phyloP scores from a whole-genome alignment of 1,139 yeast genomes.

The Saccharomyces pastorianus region DNA sequence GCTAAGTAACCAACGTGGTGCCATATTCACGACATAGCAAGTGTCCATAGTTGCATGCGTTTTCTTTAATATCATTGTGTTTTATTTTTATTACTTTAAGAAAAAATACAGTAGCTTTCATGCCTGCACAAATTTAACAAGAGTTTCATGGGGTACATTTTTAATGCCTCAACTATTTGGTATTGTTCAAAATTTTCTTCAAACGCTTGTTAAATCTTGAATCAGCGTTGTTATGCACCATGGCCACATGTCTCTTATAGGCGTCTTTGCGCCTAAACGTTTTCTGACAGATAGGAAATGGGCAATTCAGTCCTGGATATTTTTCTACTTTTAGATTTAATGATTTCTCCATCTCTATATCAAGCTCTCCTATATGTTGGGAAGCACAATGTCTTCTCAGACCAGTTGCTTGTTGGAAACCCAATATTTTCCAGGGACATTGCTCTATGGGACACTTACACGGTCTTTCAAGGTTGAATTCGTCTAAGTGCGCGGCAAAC shows the following conservation, averaged over 20 bases:
- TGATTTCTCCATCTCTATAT: conserved; percentile 19
- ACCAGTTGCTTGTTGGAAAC: conserved; percentile 52
- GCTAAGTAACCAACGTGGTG: background rate
- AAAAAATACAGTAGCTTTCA: background rate
- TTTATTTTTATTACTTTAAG: background rate
- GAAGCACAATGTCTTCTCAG: conserved; percentile 53
- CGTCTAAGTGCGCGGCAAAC: conserved; percentile 44
- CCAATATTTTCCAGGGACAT: conserved; percentile 58
- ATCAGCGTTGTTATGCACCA: conserved; percentile 43
- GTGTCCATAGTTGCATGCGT: background rate
- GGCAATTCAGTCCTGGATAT: conserved; percentile 30
- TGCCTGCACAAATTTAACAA: background rate
- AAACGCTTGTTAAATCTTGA: conserved; percentile 39
- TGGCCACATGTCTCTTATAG: conserved; percentile 43
- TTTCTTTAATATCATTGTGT: background rate
- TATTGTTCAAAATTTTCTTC: conserved; percentile 14
- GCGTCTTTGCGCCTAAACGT: conserved; percentile 52
- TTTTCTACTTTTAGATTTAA: conserved; percentile 25
- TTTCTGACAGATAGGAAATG: conserved; percentile 41
- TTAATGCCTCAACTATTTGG: background rate
- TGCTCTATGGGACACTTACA: conserved; percentile 45
- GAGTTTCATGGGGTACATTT: conserved; percentile 3
- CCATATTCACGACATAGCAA: background rate
- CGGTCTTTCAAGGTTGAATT: conserved; percentile 35
- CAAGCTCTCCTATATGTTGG: conserved; percentile 39